Percentiles rank a stretch among this genome's conserved stretches.
Evolutionary conservation across 1,284 basidiomycete species (phyloP).

Genomic region (Puccinia novopanici): DNA sequence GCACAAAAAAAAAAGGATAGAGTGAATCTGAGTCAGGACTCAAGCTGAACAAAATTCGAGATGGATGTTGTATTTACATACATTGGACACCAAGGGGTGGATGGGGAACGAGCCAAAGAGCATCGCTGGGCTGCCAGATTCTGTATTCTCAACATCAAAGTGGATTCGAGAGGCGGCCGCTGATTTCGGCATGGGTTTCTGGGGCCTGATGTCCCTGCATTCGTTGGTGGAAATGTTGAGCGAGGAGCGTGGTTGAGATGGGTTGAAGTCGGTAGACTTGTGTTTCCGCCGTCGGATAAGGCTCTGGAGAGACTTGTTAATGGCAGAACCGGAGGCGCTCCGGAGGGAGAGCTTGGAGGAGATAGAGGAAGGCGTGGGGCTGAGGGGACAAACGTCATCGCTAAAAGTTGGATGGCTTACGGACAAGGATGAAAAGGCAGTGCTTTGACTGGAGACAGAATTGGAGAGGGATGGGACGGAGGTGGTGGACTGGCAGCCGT

Average conservation of each 20-base stretch:
- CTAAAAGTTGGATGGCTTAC: not conserved
- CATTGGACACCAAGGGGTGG: not conserved
- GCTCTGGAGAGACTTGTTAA: conserved; percentile 25
- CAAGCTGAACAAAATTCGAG: not conserved
- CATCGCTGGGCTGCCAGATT: not conserved
- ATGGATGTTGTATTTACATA: not conserved
- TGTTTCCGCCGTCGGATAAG: conserved; percentile 10
- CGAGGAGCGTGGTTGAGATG: not conserved
- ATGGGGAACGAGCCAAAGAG: not conserved
- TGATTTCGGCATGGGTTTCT: not conserved
- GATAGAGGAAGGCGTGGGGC: not conserved
- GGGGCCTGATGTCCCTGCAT: not conserved
- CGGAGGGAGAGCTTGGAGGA: conserved; percentile 3
- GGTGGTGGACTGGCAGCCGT: not conserved
- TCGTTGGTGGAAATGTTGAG: not conserved
- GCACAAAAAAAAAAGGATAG: not conserved
- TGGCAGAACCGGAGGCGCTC: not conserved
- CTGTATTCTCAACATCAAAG: not conserved
- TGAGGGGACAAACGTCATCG: not conserved
- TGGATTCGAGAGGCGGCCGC: not conserved
- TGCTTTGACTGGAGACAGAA: conserved; percentile 19
- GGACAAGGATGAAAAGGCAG: not conserved
- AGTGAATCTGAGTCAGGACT: not conserved
- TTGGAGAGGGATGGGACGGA: not conserved
- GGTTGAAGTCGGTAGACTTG: not conserved